Percentiles rank a stretch among this genome's conserved stretches.
Conservation (phyloP, 108 stramenopile genomes). For the Phaeodactylum tricornutum region DNA sequence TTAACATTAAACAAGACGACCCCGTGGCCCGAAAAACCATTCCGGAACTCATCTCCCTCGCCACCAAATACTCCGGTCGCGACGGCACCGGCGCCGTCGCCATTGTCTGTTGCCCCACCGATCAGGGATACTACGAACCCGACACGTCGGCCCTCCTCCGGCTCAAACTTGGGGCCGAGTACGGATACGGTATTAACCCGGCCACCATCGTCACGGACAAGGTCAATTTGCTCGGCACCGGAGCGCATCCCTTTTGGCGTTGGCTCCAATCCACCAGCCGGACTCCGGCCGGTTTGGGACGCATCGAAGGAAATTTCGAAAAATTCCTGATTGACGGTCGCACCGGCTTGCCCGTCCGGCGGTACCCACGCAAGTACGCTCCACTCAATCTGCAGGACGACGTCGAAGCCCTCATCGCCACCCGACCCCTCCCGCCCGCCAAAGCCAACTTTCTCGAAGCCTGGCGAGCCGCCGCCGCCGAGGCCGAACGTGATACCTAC, state of each 20-base stretch:
- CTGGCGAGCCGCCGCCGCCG: conserved; percentile 73
- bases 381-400: conserved; percentile 73
- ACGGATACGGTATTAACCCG: conserved; percentile 79
- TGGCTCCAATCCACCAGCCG: conserved; percentile 78
- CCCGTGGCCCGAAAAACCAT: conserved; percentile 81
- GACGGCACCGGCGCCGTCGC: conserved; percentile 64
- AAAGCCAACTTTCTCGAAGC: conserved; percentile 67
- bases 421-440: conserved; percentile 58
- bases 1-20: conserved; percentile 88
- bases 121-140: conserved; percentile 89
- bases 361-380: conserved; percentile 80
- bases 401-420: conserved; percentile 52
- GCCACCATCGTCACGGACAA: conserved; percentile 76
- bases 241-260: conserved; percentile 79
- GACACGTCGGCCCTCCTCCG: conserved; percentile 79
- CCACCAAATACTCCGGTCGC: conserved; percentile 58
- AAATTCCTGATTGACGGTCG: conserved; percentile 79
- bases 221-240: conserved; percentile 68
- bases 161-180: conserved; percentile 78
- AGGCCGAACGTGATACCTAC: conserved; percentile 74
- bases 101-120: conserved; percentile 75
- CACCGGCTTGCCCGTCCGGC: conserved; percentile 65
- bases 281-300: conserved; percentile 74
- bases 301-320: conserved; percentile 83
- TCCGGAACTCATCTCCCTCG: conserved; percentile 73